Conservation (phyloP, 2,329 filamentous ascomycete species). For the Penicillium sclerotigenum region DNA sequence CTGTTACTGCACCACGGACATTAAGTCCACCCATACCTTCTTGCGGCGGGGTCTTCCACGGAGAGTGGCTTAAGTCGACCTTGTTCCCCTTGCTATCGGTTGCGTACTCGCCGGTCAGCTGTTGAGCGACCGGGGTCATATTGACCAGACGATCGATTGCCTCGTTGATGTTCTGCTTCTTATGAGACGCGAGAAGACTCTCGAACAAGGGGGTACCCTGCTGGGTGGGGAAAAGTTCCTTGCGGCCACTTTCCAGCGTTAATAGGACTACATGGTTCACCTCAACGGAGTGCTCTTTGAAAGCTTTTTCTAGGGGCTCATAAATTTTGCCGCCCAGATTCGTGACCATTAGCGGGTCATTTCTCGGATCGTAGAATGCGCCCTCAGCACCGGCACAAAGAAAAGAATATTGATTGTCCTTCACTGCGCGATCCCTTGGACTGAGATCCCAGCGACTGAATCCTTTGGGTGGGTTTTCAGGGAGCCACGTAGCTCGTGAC, state of each 20-base stretch:
- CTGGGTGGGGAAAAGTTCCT: slow-evolving; percentile 42
- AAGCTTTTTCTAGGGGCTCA: slow-evolving; percentile 27
- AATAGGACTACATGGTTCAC: slow-evolving; percentile 42
- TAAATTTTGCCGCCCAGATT: slow-evolving; percentile 36
- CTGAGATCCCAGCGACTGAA: slow-evolving; percentile 32
- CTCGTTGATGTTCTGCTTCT: slow-evolving; percentile 17
- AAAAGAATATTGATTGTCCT: slow-evolving; percentile 17
- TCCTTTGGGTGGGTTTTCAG: slow-evolving; percentile 26
- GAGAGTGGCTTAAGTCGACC: slow-evolving; percentile 18
- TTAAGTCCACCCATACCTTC: slow-evolving; percentile 35
- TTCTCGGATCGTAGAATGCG: slow-evolving; percentile 32
- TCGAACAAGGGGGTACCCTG: slow-evolving; percentile 36
- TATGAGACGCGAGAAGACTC: slow-evolving; percentile 30
- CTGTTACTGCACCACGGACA: slow-evolving; percentile 38
- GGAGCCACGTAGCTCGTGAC: slow-evolving; percentile 33
- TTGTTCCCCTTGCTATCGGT: slow-evolving; percentile 29
- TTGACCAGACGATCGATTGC: slow-evolving; percentile 29
- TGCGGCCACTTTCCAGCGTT: slow-evolving; percentile 42
- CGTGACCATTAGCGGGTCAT: slow-evolving; percentile 39
- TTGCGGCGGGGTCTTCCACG: slow-evolving; percentile 20
- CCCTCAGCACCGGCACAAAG: slow-evolving; percentile 14
- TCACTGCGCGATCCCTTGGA: slow-evolving; percentile 15
- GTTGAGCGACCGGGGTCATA: slow-evolving; percentile 33
- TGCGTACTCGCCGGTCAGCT: slow-evolving; percentile 38
- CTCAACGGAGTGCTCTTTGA: slow-evolving; percentile 29